Base-by-base conservation (phyloP, 371 early-diverging fungal genomes). In the Gilbertella persicaria region DNA sequence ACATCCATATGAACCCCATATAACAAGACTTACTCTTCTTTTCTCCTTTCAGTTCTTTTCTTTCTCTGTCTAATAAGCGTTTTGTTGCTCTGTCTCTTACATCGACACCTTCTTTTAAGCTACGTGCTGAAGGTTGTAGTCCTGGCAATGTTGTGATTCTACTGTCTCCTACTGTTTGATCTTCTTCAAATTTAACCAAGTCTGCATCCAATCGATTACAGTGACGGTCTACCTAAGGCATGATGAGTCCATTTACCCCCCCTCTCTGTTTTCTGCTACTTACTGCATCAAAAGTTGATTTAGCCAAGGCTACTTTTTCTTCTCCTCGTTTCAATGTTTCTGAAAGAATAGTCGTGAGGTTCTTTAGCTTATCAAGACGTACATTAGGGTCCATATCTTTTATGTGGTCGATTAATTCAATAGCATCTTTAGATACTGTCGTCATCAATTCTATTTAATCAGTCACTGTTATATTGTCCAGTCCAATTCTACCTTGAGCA, bases 241-340 rank as follows among this genome's bases (percentile, higher is more conserved):
- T 20, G 39, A 17, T 8, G 19, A 36, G 24, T 17, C 2, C 6
- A 42, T n/a, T 25, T 16, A 14, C 35, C 23, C 6, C 28, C 24
- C 6, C 39, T 4, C 5, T 5, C 10, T 45, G 14, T 16, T 20
- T 30, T 12, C 16, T 16, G 38, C 5, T 5, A 26, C 37, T n/a
- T 78, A 94, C 96, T 55, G 87, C 77, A 51, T 96, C 94, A 57
- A 89, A 96, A 0, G 95, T 93, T 38, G 92, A 88, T 19, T 87
- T 85, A 3, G 95, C 95, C 19, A 96, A 60, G 0, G 89, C 84
- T 0, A 94, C 91, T 55, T 95, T 96, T 39, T 94, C 94, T 61
- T 93, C 93, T 17, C 94, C 91, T 59, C 93, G 83, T 62, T 91
- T 88, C 21, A 92, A 67, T 20, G 84, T 86, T 12, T 87, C 88